Base-by-base conservation (phyloP, 306 rosid species). In the Castanea sativa region DNA sequence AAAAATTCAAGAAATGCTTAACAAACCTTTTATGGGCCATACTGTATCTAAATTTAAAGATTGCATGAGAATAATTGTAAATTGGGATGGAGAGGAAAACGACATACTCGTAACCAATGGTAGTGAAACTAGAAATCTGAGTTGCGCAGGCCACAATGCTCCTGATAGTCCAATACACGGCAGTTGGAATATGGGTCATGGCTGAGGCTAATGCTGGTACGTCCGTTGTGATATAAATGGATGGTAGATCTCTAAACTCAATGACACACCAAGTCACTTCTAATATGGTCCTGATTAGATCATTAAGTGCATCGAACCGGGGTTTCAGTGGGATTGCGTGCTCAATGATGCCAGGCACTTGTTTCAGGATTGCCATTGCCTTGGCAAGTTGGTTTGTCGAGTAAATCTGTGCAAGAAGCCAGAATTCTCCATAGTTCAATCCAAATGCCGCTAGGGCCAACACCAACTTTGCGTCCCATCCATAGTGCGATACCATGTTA, bases 381-480 rank as follows among this genome's bases (percentile, higher is more conserved):
- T 83, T 85, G 45, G 87, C 89, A 33, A 85, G 89, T 30, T 74
- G 80, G 74, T 88, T 81, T 41, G 86, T 71, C 1, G 82, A 64
- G 60, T 88, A 80, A 73, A 83, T 81, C 63, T 88, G 78, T 3
- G 89, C 87, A 16, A 88, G 91, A 20, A 85, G 84, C 87, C 86
- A 85, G 73, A 85, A 88, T 70, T 85, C 87, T 14, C 89, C 91
- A 3, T 81, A 88, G 49, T 45, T 69, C 8, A 83, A 53, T 55
- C 89, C 83, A 76, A 85, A 85, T 61, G 87, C 86, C 3, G 89
- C 89, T 33, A 88, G 41, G 72, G 87, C n/a, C 41, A 88, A 25
- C 74, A 88, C 89, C 75, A 88, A 65, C 81, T 88, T 88, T 65
- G 84, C 84, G 76, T 88, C 86, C 91, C 91, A 88, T 69, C 79